Evolutionary conservation across 1,139 yeast species (phyloP).

Genomic region (Suhomyces bribrorum): DNA sequence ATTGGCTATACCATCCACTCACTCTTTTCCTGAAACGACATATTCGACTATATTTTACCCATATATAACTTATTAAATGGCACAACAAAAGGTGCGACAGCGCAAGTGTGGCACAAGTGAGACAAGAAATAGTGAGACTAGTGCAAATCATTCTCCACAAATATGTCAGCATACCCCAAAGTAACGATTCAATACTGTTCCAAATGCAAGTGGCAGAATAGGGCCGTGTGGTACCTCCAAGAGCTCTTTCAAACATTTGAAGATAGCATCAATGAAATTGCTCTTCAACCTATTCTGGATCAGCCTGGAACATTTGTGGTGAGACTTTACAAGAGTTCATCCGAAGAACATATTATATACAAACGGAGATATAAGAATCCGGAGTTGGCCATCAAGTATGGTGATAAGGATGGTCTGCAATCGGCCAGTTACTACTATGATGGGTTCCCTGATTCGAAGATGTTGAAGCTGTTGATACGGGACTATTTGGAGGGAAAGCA

Average conservation of each 20-base stretch:
- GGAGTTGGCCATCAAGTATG: slow-evolving; percentile 20
- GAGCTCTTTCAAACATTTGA: slow-evolving; percentile 48
- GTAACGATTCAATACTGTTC: slow-evolving; percentile 44
- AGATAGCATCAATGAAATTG: slow-evolving; percentile 36
- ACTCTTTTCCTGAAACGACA: no score
- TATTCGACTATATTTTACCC: no score
- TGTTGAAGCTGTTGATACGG: slow-evolving; percentile 39
- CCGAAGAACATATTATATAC: slow-evolving; percentile 27
- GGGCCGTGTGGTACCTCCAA: slow-evolving; percentile 50
- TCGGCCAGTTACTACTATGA: slow-evolving; percentile 37
- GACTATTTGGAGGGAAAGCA: slow-evolving; percentile 25
- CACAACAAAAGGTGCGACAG: no score
- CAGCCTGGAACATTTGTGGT: slow-evolving; percentile 44
- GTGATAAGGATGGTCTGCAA: slow-evolving; percentile 25
- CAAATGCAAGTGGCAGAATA: slow-evolving; percentile 50
- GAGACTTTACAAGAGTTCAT: slow-evolving; percentile 16
- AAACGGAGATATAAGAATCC: slow-evolving; percentile 40
- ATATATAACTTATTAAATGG: no score
- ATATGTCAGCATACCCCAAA: slow-evolving; percentile 26
- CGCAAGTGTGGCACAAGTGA: no score
- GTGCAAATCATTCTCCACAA: neutral
- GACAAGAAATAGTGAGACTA: neutral
- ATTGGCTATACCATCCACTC: no score
- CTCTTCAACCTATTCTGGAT: slow-evolving; percentile 41
- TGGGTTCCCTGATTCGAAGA: slow-evolving; percentile 50